These are phyloP conservation scores for Catunica adiposa DNA, from an alignment of 2,329 filamentous ascomycete genomes.

Conservation along the genomic window DNA sequence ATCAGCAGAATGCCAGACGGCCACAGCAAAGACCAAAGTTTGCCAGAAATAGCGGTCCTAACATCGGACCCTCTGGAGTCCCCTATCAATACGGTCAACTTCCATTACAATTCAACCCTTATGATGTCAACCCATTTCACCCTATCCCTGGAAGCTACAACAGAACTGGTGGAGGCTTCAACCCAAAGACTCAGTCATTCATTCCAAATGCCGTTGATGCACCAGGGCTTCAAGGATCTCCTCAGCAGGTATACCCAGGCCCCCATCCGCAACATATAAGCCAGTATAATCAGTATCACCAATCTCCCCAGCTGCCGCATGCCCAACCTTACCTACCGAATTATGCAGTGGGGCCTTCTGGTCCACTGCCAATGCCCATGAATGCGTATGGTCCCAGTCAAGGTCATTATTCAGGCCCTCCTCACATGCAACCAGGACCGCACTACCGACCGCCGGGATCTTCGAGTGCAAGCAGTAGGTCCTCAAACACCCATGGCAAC, in stretches of 20 bases:
- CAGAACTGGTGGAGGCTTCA: slow-evolving; percentile 58
- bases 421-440: background rate
- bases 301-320: slow-evolving; percentile 22
- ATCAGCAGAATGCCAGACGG: background rate
- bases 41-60: background rate
- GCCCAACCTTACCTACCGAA: slow-evolving; percentile 31
- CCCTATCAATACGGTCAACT: slow-evolving; percentile 69
- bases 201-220: slow-evolving; percentile 36
- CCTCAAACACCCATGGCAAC: no score
- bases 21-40: no score
- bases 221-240: background rate
- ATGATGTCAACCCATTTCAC: slow-evolving; percentile 50
- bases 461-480: background rate
- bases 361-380: background rate
- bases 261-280: slow-evolving; percentile 19
- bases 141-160: slow-evolving; percentile 73
- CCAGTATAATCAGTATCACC: slow-evolving; percentile 29
- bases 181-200: slow-evolving; percentile 86
- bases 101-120: slow-evolving; percentile 50
- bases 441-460: background rate
- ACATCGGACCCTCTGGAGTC: slow-evolving; percentile 20
- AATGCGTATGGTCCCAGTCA: background rate
- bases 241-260: slow-evolving; percentile 1
- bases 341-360: slow-evolving; percentile 33
- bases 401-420: background rate